Evolutionary conservation across 2,329 filamentous ascomycete species (phyloP).

Genomic region (Westerdykella ornata): DNA sequence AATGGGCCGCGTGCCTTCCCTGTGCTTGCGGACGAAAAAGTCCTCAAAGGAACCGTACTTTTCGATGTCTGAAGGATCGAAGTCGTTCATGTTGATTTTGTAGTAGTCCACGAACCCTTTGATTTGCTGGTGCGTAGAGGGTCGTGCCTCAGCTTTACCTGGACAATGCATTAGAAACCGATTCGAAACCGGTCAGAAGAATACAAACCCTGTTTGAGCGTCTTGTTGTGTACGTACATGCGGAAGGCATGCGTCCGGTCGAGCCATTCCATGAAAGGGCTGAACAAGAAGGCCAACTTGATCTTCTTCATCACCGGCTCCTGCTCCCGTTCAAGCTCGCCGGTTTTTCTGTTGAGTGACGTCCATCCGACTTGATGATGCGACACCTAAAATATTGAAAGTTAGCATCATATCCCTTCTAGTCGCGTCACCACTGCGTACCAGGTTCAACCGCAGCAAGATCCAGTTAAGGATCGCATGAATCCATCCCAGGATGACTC

Average conservation of each 20-base stretch:
- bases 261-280: slow-evolving; percentile 13
- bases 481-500: background rate
- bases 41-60: slow-evolving; percentile 36
- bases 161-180: background rate
- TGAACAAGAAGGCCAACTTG: slow-evolving; percentile 40
- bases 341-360: slow-evolving; percentile 14
- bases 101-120: slow-evolving; percentile 35
- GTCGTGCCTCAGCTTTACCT: slow-evolving; percentile 23
- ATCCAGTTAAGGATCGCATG: slow-evolving; percentile 3
- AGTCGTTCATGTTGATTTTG: slow-evolving; percentile 36
- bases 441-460: slow-evolving; percentile 1
- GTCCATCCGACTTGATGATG: slow-evolving; percentile 6
- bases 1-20: slow-evolving; percentile 27
- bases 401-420: background rate
- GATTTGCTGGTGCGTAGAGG: slow-evolving; percentile 32
- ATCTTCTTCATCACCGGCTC: slow-evolving; percentile 39
- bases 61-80: slow-evolving; percentile 32
- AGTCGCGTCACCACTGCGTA: no score
- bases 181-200: background rate
- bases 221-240: slow-evolving; percentile 35
- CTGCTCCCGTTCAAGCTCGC: slow-evolving; percentile 35
- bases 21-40: slow-evolving; percentile 37
- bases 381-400: background rate
- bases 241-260: slow-evolving; percentile 31
- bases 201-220: slow-evolving; percentile 23